Conservation (phyloP, 257 asterid genomes). For the Gardenia jasminoides region DNA sequence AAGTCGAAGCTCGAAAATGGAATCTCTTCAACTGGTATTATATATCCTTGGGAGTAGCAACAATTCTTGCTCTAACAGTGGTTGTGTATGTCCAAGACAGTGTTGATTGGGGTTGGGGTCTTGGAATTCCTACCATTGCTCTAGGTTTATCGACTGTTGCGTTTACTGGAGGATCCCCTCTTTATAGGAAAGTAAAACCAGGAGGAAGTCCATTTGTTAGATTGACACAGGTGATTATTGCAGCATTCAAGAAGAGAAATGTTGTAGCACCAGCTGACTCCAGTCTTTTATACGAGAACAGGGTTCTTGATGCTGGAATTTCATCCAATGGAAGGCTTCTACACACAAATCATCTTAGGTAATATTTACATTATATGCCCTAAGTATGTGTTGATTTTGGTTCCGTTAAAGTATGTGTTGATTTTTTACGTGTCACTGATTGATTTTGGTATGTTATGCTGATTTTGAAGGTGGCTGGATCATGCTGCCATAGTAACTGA, state of each 20-base stretch:
- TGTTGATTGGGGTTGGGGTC: constrained; percentile 87
- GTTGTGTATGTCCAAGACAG: constrained; percentile 86
- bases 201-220: constrained; percentile 81
- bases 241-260: constrained; percentile 61
- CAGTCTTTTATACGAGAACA: constrained; percentile 49
- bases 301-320: constrained; percentile 57
- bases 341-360: constrained; percentile 77
- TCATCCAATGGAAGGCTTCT: constrained; percentile 63
- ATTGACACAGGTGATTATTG: constrained; percentile 59
- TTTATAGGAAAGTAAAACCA: constrained; percentile 61
- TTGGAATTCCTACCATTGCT: constrained; percentile 80
- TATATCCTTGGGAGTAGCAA: constrained; percentile 69
- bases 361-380: constrained; percentile 8
- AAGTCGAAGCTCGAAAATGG: constrained; percentile 49
- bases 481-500: constrained; percentile 57
- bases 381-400: neutral
- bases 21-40: constrained; percentile 84
- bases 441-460: neutral
- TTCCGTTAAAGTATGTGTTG: neutral
- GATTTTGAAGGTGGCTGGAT: constrained; percentile 57
- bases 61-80: constrained; percentile 63
- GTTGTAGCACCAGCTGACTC: constrained; percentile 30
- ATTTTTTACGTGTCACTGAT: neutral
- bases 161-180: constrained; percentile 52
- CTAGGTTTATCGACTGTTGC: constrained; percentile 53